These are phyloP conservation scores for Leersia perrieri DNA, from an alignment of 176 grass and related monocot species.

Conservation along the genomic window DNA sequence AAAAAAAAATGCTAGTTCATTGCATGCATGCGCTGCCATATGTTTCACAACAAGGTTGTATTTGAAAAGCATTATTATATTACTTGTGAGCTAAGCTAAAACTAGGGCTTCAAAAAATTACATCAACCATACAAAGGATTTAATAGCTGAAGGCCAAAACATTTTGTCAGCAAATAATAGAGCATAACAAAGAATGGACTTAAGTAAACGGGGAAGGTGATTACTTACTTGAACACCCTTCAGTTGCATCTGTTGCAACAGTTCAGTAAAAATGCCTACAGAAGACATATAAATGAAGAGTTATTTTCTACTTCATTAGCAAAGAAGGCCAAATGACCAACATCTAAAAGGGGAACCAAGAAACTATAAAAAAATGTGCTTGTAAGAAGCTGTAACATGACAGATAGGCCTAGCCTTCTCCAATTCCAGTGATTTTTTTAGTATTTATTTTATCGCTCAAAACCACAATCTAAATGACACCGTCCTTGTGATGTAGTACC, in stretches of 20 bases:
- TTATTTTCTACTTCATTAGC: background rate
- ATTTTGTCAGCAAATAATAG: background rate
- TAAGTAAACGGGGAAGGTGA: background rate
- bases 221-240: slow-evolving; percentile 76
- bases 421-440: background rate
- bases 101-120: background rate
- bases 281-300: slow-evolving; percentile 11
- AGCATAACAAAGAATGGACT: background rate
- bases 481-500: background rate
- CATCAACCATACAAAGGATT: background rate
- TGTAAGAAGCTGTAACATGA: background rate
- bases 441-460: background rate
- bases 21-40: background rate
- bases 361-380: slow-evolving; percentile 6
- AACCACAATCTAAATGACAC: background rate
- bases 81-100: background rate
- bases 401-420: background rate
- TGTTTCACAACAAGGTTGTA: background rate
- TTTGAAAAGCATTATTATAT: slow-evolving; percentile 1
- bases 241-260: slow-evolving; percentile 69
- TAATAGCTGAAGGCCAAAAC: background rate
- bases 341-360: background rate
- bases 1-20: background rate
- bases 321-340: background rate
- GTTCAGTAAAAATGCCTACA: slow-evolving; percentile 69